Percentiles rank a stretch among this genome's conserved stretches.
Evolutionary conservation across 768 basidiomycete genomes (phyloP).

Genomic region (Coprinopsis strossmayeri): DNA sequence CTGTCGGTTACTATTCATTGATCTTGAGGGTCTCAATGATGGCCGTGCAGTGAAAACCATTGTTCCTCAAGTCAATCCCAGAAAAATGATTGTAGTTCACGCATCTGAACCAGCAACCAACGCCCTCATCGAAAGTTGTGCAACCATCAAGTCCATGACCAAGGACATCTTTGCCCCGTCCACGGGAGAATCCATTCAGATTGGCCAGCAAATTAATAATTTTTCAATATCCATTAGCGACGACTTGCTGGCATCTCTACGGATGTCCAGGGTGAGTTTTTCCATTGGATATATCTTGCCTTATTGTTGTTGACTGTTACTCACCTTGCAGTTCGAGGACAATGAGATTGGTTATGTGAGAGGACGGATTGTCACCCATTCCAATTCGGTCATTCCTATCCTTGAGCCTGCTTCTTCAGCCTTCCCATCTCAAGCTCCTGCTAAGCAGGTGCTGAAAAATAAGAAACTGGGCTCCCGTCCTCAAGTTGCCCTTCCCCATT

Average conservation of each 20-base stretch:
- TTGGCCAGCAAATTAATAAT: conserved; percentile 93
- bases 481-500: conserved; percentile 64
- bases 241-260: conserved; percentile 68
- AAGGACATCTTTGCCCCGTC: conserved; percentile 83
- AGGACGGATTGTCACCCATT: conserved; percentile 79
- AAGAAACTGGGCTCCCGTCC: conserved; percentile 62
- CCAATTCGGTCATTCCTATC: conserved; percentile 83
- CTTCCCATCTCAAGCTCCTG: conserved; percentile 21
- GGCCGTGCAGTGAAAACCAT: conserved; percentile 96
- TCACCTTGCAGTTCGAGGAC: conserved; percentile 81
- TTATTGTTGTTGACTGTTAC: background rate
- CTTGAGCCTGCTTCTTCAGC: conserved; percentile 55
- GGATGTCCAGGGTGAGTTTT: conserved; percentile 76
- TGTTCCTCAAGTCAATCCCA: conserved; percentile 91
- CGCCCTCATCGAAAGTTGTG: conserved; percentile 74
- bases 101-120: conserved; percentile 62
- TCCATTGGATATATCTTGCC: background rate
- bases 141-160: conserved; percentile 83
- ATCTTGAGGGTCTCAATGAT: conserved; percentile 95
- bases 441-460: conserved; percentile 21
- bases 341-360: conserved; percentile 93
- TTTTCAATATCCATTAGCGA: conserved; percentile 95
- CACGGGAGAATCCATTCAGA: conserved; percentile 73
- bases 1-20: conserved; percentile 85
- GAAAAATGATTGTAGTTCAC: conserved; percentile 93